Evolutionary conservation across 169 alveolate species (phyloP).

Genomic region (Cryptosporidium baileyi): DNA sequence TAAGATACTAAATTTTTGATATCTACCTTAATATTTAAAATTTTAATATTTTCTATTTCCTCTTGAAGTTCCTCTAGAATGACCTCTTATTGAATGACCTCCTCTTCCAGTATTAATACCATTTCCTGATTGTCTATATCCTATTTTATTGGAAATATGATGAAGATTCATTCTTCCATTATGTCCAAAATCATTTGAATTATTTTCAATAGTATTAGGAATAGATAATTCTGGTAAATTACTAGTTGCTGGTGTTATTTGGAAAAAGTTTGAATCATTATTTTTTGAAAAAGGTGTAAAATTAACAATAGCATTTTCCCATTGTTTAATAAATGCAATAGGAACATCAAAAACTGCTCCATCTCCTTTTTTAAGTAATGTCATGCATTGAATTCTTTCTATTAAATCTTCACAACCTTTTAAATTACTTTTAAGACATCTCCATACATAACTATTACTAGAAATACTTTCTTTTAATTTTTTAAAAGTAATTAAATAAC

Average conservation of each 20-base stretch:
- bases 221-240: slow-evolving; percentile 51
- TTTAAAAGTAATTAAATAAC: slow-evolving; percentile 50
- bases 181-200: slow-evolving; percentile 15
- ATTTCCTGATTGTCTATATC: slow-evolving; percentile 12
- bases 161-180: slow-evolving; percentile 57
- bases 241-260: slow-evolving; percentile 48
- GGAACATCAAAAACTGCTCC: slow-evolving; percentile 70
- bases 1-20: background rate
- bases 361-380: slow-evolving; percentile 49
- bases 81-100: background rate
- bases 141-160: slow-evolving; percentile 58
- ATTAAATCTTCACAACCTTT: slow-evolving; percentile 39
- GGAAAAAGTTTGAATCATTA: background rate
- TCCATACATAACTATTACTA: slow-evolving; percentile 61
- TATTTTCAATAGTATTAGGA: background rate
- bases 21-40: background rate
- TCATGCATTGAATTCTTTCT: slow-evolving; percentile 63
- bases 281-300: background rate
- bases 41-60: background rate
- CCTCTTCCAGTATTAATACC: slow-evolving; percentile 13
- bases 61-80: slow-evolving; percentile 21
- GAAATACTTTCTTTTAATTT: slow-evolving; percentile 33
- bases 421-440: slow-evolving; percentile 44
- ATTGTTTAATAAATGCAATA: slow-evolving; percentile 11
- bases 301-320: slow-evolving; percentile 52